A percentile compares a stretch with the other conserved stretches of the same genome.
Conservation (phyloP, 257 asterid species). For the Fraxinus anomala region DNA sequence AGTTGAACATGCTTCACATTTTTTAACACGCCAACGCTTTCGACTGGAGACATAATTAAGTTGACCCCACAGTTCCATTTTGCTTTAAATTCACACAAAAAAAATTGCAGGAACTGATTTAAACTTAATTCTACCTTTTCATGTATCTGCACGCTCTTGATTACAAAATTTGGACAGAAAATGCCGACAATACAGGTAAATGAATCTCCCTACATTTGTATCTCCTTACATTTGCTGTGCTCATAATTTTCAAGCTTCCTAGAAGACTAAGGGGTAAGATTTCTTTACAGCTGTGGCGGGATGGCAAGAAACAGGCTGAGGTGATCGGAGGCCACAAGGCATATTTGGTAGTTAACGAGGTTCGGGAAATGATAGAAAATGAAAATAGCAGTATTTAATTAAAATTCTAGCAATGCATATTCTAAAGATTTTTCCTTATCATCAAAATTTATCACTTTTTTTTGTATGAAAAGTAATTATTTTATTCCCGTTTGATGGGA, state of each 20-base stretch:
- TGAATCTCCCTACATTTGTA: slow-evolving; percentile 1
- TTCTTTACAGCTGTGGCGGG: slow-evolving; percentile 69
- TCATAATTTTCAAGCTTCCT: slow-evolving; percentile 1
- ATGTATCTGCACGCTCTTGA: slow-evolving; percentile 38
- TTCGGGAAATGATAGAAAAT: slow-evolving; percentile 77
- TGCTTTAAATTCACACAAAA: slow-evolving; percentile 9
- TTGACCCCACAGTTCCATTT: background rate
- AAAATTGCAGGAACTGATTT: slow-evolving; percentile 15
- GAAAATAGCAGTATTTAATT: slow-evolving; percentile 39
- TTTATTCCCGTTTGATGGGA: background rate
- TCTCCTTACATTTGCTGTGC: background rate
- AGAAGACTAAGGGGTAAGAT: background rate
- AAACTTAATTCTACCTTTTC: slow-evolving; percentile 34
- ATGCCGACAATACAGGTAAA: slow-evolving; percentile 96
- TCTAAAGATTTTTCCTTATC: background rate
- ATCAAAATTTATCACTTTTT: background rate
- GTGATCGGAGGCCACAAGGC: slow-evolving; percentile 90
- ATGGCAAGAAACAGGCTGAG: slow-evolving; percentile 78
- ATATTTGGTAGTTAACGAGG: slow-evolving; percentile 73
- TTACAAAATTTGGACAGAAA: slow-evolving; percentile 62
- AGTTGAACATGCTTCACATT: background rate
- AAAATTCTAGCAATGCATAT: background rate
- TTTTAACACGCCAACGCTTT: background rate
- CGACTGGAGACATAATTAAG: slow-evolving; percentile 12
- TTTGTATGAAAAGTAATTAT: background rate